Evolutionary conservation across 805 yeast genomes (phyloP), one percentile per base, ranked within the genome.

Genomic region (Sungouiozyma ichnusensis): DNA sequence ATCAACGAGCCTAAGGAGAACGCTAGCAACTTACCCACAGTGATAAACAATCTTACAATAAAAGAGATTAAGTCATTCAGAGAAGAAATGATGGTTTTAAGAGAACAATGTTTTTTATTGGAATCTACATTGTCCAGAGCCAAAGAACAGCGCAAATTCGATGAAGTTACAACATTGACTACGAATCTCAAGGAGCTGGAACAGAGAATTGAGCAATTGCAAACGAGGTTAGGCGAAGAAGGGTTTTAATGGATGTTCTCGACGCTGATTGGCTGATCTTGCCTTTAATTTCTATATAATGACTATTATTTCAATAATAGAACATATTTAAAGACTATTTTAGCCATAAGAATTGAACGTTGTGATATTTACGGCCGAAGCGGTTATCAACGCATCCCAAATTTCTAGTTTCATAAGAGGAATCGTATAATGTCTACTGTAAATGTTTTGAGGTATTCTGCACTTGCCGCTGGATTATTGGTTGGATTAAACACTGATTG

Each of bases 401-500:
- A n/a, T n/a, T n/a, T n/a, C n/a, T n/a, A n/a, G n/a, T n/a, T n/a
- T n/a, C n/a, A n/a, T n/a, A n/a, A n/a, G n/a, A n/a, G n/a, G n/a
- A n/a, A n/a, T n/a, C n/a, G n/a, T n/a, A n/a, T n/a, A 4, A 72
- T 73, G 77, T 71, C 76, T 41, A 66, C 76, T 41, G 61, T 69
- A 43, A 74, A 74, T 65, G 78, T 88, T 60, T 76, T 88, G 62
- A 85, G 97, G 80, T 90, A 92, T 80, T 72, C 94, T 53, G 81
- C 94, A 42, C 75, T 90, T 53, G 90, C 84, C 42, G 77, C 85
- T 53, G 98, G 98, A 65, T 71, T 88, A 45, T 73, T 77, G 48
- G 85, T 85, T 68, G 98, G 98, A 55, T 84, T 86, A 50, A 74
- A 74, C 64, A 95, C 86, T 73, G 84, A 94, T 66, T 69, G 75